Conservation (phyloP, 345 rosid species). For the Mangifera indica region DNA sequence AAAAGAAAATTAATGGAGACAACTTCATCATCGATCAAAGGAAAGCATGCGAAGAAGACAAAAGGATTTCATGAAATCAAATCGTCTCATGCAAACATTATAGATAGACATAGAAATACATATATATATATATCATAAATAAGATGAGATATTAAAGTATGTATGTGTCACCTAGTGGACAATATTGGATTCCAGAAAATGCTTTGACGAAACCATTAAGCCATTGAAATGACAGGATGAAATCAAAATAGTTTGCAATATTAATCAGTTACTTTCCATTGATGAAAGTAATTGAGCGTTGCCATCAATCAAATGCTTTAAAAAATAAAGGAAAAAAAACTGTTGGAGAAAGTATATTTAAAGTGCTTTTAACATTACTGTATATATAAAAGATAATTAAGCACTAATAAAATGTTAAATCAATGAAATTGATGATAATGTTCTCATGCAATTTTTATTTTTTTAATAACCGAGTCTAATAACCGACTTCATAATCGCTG, state of each 20-base stretch:
- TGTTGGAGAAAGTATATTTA: too few relatives aligned
- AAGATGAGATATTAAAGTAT: slow-evolving; percentile 35
- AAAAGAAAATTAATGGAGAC: neutral
- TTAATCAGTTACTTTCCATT: neutral
- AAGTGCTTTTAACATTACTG: too few relatives aligned
- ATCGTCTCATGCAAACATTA: slow-evolving; percentile 6
- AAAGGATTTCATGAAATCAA: neutral
- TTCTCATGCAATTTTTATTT: slow-evolving; percentile 18
- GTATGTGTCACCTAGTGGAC: slow-evolving; percentile 45
- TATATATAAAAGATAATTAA: too few relatives aligned
- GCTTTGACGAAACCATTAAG: neutral
- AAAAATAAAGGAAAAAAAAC: too few relatives aligned
- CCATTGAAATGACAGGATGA: neutral
- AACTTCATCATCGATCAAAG: neutral
- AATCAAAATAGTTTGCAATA: neutral
- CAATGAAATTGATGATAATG: slow-evolving; percentile 11
- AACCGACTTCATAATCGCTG: too few relatives aligned
- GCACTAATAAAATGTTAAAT: neutral
- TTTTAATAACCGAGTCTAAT: too few relatives aligned
- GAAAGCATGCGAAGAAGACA: slow-evolving; percentile 15
- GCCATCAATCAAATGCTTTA: too few relatives aligned
- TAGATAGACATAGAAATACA: too few relatives aligned
- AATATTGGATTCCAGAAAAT: slow-evolving; percentile 12
- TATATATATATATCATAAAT: too few relatives aligned
- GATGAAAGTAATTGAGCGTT: neutral